Evolutionary conservation across 805 yeast species (phyloP).

Genomic region (Wickerhamiella hasegawae): DNA sequence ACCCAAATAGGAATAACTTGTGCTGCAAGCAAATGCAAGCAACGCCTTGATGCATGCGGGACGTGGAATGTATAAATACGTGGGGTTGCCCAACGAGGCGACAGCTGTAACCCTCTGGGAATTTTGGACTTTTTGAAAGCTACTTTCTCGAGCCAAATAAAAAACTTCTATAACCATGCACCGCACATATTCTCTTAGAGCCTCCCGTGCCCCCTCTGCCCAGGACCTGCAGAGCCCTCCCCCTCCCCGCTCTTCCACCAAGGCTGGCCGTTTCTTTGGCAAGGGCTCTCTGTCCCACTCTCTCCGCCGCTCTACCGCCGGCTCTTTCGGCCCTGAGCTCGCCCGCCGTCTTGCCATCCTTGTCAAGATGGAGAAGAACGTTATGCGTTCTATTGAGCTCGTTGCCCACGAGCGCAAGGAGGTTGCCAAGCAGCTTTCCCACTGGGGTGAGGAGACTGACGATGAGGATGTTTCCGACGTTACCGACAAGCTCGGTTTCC

Average conservation of each 20-base stretch:
- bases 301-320: slow-evolving; percentile 68
- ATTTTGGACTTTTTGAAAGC: too few relatives aligned
- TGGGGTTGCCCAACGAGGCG: slow-evolving; percentile 3
- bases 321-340: slow-evolving; percentile 86
- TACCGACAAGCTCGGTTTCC: slow-evolving; percentile 92
- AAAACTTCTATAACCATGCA: slow-evolving; percentile 77
- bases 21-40: slow-evolving; percentile 7
- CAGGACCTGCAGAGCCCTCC: slow-evolving; percentile 87
- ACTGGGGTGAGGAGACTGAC: slow-evolving; percentile 89
- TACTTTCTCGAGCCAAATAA: too few relatives aligned
- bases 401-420: slow-evolving; percentile 88
- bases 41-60: slow-evolving; percentile 4
- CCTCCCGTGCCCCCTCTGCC: slow-evolving; percentile 93
- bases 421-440: slow-evolving; percentile 90
- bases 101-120: slow-evolving; percentile 1
- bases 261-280: slow-evolving; percentile 75
- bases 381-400: slow-evolving; percentile 84
- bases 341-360: slow-evolving; percentile 80
- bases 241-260: slow-evolving; percentile 87
- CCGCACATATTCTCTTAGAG: slow-evolving; percentile 95
- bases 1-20: slow-evolving; percentile 5
- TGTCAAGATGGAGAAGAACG: slow-evolving; percentile 92
- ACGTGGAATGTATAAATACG: slow-evolving; percentile 7
- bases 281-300: slow-evolving; percentile 36
- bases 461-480: slow-evolving; percentile 96